Conservation (phyloP, 2,329 filamentous ascomycete genomes). For the Leptographium lundbergii region DNA sequence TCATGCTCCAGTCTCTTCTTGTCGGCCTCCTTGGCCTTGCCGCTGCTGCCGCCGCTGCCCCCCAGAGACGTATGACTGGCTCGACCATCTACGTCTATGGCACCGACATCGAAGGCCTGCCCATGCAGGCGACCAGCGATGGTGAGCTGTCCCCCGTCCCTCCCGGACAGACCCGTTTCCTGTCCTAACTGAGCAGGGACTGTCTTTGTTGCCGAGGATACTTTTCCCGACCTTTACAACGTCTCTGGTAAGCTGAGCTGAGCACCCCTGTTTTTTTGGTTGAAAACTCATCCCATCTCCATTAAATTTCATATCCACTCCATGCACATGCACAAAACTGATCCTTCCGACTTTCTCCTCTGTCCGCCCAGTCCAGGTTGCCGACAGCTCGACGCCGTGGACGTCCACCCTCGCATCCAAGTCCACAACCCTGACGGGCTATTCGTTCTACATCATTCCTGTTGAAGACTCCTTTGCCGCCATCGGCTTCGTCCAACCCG, state of each 20-base stretch:
- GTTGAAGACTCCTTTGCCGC: not conserved
- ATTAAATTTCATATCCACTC: not conserved
- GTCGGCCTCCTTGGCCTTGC: not conserved
- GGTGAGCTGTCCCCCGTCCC: not conserved
- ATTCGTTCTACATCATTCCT: not conserved
- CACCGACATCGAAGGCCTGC: not conserved
- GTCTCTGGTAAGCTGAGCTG: not conserved
- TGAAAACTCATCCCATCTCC: not conserved
- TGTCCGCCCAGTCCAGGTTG: not conserved
- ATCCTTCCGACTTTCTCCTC: not conserved
- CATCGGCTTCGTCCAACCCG: not conserved
- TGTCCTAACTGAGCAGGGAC: not conserved
- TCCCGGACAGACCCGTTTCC: no score
- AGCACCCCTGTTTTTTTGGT: not conserved
- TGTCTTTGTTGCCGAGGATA: not conserved
- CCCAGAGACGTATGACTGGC: not conserved
- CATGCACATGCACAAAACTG: not conserved
- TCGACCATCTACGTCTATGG: not conserved
- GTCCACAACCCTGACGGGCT: not conserved
- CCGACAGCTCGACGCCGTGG: not conserved
- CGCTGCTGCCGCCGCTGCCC: not conserved
- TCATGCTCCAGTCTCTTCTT: not conserved
- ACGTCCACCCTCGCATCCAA: not conserved
- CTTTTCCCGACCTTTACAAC: not conserved
- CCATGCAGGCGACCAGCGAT: not conserved